phyloP scores from a whole-genome alignment of 441 rosid genomes.

The Adansonia grandidieri region DNA sequence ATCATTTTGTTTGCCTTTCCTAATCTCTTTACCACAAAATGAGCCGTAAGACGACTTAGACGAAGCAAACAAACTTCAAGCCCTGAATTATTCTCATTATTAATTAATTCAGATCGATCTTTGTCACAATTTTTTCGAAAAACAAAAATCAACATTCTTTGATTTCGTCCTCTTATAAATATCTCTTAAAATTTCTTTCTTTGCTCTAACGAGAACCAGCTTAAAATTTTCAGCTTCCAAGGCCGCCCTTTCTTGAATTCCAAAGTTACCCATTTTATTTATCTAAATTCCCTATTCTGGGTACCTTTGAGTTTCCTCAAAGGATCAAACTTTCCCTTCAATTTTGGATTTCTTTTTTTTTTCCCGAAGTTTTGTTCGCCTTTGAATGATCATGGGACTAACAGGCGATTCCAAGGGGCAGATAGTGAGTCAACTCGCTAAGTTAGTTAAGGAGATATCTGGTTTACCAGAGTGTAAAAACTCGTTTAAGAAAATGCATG shows the following conservation, averaged over 20 bases:
- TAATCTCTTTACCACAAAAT: neutral
- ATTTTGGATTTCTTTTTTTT: neutral
- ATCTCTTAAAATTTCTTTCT: neutral
- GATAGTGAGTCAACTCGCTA: conserved; percentile 53
- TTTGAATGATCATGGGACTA: conserved; percentile 39
- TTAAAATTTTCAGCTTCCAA: neutral
- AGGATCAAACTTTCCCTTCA: neutral
- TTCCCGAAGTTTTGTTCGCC: neutral
- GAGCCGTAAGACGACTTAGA: neutral
- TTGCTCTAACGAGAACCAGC: neutral
- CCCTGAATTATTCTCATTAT: neutral
- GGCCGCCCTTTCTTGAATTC: conserved; percentile 15
- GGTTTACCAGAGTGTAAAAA: conserved; percentile 58
- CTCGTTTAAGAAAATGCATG: conserved; percentile 64
- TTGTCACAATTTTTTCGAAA: neutral
- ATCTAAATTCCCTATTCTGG: conserved; percentile 29
- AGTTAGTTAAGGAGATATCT: conserved; percentile 62
- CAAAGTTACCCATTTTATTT: conserved; percentile 15
- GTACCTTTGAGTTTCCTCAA: conserved; percentile 19
- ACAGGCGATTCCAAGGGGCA: conserved; percentile 46
- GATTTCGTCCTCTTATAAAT: neutral
- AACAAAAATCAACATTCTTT: neutral
- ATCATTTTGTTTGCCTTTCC: neutral
- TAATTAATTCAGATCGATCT: neutral
- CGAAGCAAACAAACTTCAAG: neutral